Evolutionary conservation across 352 stramenopile genomes (phyloP).

Genomic region (Blastocystis hominis): DNA sequence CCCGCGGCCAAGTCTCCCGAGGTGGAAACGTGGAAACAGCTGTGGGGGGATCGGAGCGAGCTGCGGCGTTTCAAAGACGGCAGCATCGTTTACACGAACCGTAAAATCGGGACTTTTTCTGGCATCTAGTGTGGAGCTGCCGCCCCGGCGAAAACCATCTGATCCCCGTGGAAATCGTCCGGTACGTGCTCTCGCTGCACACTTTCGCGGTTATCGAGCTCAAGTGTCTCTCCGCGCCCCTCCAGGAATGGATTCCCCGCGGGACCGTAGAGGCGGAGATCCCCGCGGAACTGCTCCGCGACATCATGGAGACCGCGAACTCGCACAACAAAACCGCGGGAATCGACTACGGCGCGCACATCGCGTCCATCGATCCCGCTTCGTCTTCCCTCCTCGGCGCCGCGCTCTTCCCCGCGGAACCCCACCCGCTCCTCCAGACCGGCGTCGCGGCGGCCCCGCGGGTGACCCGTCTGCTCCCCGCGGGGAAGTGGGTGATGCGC

Average conservation of each 20-base stretch:
- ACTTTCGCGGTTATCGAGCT: background rate
- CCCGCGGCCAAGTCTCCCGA: background rate
- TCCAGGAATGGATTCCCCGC: background rate
- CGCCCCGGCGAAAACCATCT: constrained; percentile 6
- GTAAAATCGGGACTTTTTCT: background rate
- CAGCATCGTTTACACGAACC: constrained; percentile 19
- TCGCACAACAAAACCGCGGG: background rate
- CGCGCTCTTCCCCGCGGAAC: background rate
- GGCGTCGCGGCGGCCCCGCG: background rate
- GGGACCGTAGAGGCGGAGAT: background rate
- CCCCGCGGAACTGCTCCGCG: background rate
- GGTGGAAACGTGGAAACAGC: background rate
- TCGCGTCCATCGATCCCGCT: background rate
- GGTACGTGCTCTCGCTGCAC: constrained; percentile 19
- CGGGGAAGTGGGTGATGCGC: background rate
- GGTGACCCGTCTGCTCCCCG: background rate
- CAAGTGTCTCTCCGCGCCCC: background rate
- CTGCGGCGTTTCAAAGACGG: constrained; percentile 34
- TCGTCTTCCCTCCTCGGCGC: background rate
- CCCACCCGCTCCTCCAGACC: background rate
- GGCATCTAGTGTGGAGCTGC: constrained; percentile 12
- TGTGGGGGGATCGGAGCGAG: constrained; percentile 19
- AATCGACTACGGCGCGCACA: constrained; percentile 12
- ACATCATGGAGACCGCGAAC: background rate
- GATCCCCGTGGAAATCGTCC: constrained; percentile 33